phyloP scores from a whole-genome alignment of 768 basidiomycete genomes.

The Lactarius deliciosus region DNA sequence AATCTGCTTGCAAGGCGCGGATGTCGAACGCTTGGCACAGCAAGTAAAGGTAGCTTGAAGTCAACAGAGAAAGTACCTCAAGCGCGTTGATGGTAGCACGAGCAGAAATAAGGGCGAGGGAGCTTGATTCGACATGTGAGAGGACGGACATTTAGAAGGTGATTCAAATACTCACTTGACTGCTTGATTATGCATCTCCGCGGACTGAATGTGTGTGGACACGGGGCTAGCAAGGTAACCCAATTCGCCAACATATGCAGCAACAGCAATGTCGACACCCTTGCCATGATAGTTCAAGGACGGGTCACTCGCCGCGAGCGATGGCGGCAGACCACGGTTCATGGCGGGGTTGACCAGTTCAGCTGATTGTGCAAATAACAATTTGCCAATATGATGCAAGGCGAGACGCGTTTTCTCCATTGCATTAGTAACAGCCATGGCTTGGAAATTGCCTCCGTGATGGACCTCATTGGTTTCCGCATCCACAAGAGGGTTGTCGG shows the following conservation, averaged over 20 bases:
- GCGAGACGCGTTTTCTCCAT: conserved; percentile 83
- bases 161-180: conserved; percentile 61
- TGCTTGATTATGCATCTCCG: conserved; percentile 92
- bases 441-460: conserved; percentile 89
- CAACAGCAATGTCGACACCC: conserved; percentile 81
- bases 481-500: conserved; percentile 85
- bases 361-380: conserved; percentile 53
- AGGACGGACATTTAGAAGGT: not conserved
- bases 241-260: conserved; percentile 80
- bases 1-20: conserved; percentile 70
- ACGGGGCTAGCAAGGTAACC: conserved; percentile 83
- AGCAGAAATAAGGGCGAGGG: conserved; percentile 79
- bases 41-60: conserved; percentile 72
- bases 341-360: conserved; percentile 78
- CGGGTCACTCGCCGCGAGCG: conserved; percentile 74
- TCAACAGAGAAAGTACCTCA: conserved; percentile 73
- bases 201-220: conserved; percentile 79
- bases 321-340: conserved; percentile 83
- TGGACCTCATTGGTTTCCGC: conserved; percentile 63
- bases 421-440: conserved; percentile 78
- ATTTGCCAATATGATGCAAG: conserved; percentile 50
- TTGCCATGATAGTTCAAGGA: conserved; percentile 82
- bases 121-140: conserved; percentile 45
- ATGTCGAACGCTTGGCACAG: conserved; percentile 86
- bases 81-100: conserved; percentile 76